Evolutionary conservation across 164 flowering plant genomes (phyloP).

Genomic region (Houttuynia cordata): DNA sequence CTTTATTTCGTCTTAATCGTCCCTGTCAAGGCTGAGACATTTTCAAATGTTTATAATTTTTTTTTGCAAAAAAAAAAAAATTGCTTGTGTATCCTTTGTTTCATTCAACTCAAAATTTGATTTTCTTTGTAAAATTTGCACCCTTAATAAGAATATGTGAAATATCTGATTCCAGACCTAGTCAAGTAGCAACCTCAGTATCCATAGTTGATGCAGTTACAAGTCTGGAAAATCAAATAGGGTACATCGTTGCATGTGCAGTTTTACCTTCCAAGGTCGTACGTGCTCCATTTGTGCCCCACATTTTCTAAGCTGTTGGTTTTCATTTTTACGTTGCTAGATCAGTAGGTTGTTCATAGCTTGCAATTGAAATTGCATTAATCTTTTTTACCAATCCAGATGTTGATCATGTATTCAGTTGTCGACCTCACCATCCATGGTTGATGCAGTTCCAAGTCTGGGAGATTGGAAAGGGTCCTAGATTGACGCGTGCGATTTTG

Average conservation of each 20-base stretch:
- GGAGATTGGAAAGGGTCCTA: background rate
- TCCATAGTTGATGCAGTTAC: constrained; percentile 9
- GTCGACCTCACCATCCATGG: background rate
- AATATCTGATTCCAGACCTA: constrained; percentile 3
- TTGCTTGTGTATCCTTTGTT: background rate
- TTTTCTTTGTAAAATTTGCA: too few species aligned
- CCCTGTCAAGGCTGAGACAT: constrained; percentile 10
- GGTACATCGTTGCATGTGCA: constrained; percentile 5
- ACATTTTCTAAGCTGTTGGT: background rate
- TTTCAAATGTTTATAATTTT: background rate
- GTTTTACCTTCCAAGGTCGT: background rate
- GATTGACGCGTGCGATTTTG: constrained; percentile 4
- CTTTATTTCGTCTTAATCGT: background rate
- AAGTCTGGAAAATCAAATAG: constrained; percentile 1
- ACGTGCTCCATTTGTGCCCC: constrained; percentile 11
- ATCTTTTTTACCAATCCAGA: too few species aligned
- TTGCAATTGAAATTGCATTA: too few species aligned
- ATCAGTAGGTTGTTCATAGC: too few species aligned
- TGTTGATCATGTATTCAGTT: too few species aligned
- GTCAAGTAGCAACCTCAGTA: constrained; percentile 5
- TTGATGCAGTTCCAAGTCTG: constrained; percentile 8
- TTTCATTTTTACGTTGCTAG: too few species aligned
- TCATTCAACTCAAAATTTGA: too few species aligned
- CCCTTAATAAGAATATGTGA: too few species aligned
- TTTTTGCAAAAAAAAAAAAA: background rate